These are phyloP conservation scores for Russula compacta DNA, from an alignment of 768 basidiomycete species.

Conservation along the genomic window DNA sequence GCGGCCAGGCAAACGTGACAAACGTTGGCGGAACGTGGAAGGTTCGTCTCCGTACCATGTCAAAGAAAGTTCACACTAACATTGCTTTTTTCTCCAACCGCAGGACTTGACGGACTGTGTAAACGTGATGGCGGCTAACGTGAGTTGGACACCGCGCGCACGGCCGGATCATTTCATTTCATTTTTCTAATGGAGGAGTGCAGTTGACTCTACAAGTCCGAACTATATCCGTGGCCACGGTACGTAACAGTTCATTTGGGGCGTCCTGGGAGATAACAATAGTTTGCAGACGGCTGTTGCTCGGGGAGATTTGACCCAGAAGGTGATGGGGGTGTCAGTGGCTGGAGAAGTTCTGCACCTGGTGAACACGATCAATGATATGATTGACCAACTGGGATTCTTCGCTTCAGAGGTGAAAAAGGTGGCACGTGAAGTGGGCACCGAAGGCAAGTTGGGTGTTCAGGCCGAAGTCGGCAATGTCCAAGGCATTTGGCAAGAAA, in stretches of 20 bases:
- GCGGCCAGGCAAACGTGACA: conserved; percentile 88
- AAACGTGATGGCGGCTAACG: conserved; percentile 91
- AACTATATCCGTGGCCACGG: conserved; percentile 87
- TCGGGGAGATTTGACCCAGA: conserved; percentile 85
- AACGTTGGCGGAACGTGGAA: conserved; percentile 98
- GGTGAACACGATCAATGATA: conserved; percentile 95
- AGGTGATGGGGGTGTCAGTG: conserved; percentile 86
- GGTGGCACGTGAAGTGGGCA: conserved; percentile 95
- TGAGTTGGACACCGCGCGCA: conserved; percentile 30
- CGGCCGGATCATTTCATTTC: background rate
- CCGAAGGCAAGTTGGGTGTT: conserved; percentile 96
- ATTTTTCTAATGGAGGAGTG: background rate
- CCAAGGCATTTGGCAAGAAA: conserved; percentile 98
- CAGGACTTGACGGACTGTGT: conserved; percentile 89
- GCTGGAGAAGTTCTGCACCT: conserved; percentile 94
- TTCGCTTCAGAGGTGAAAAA: conserved; percentile 83
- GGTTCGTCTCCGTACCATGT: conserved; percentile 24
- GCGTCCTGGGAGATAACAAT: conserved; percentile 1
- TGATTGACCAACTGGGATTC: conserved; percentile 59
- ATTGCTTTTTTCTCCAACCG: conserved; percentile 15
- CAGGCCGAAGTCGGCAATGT: conserved; percentile 96
- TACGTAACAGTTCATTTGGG: conserved; percentile 29
- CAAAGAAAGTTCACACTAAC: background rate
- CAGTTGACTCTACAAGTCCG: conserved; percentile 89
- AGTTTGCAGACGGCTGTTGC: conserved; percentile 73